Evolutionary conservation across 1,284 basidiomycete species (phyloP), one percentile per base, ranked within the genome.

Genomic region (Leccinum fallax): DNA sequence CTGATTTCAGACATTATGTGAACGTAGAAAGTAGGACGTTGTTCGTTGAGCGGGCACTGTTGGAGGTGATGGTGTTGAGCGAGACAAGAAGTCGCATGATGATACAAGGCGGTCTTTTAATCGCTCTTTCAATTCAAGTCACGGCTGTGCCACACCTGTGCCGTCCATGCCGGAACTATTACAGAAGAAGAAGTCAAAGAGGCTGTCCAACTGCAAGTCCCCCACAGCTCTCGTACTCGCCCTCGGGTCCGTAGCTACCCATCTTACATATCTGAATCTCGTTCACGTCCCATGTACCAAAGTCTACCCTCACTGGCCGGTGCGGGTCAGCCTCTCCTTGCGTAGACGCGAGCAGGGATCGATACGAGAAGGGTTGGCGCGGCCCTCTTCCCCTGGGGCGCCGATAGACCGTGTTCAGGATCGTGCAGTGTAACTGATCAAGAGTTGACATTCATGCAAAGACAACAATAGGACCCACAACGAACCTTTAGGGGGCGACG

Each of bases 1-100:
- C 87, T 83, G 76, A 90, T 88, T 80, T 89, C 86, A 73, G 86
- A 82, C 85, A 86, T 86, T 75, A 72, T 71, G 55, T 58, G 74
- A 75, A 66, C 68, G 74, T 74, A 71, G 71, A 71, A 63, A 70
- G 72, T 76, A 63, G 66, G 61, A 65, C 64, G 63, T 71, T 62
- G 70, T 71, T 67, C 59, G 71, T 63, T 59, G 65, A 67, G 72
- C 73, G 67, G 73, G 74, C 71, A 71, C 68, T 76, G 73, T 75
- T 75, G 64, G 64, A 63, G 73, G 63, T 71, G 70, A 74, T 72
- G 74, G 74, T 74, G 75, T 74, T 74, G 75, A 74, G 73, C 72
- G 74, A 74, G 71, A 75, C 72, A 74, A 73, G 71, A 60, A 71
- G 74, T 76, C 74, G 75, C 65, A 75, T 64, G 70, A 72, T 71